Conservation (phyloP, 1,284 basidiomycete species). For the Sporisorium graminicola region DNA sequence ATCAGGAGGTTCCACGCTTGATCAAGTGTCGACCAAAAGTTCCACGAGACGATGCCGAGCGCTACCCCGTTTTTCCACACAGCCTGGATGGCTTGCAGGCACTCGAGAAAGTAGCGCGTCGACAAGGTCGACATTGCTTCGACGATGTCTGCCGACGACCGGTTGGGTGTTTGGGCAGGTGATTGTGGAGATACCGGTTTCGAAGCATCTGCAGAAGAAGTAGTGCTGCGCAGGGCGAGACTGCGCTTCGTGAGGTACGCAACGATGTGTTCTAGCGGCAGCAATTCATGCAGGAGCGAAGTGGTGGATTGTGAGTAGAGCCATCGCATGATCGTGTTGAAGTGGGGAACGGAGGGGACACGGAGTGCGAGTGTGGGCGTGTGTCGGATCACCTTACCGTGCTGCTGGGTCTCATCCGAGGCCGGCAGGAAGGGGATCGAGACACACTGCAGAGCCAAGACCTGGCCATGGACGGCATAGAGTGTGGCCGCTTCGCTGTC, state of each 20-base stretch:
- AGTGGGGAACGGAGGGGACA: conserved; percentile 32
- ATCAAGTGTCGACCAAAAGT: conserved; percentile 44
- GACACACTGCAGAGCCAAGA: conserved; percentile 48
- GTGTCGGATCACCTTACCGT: conserved; percentile 12
- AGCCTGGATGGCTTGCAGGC: conserved; percentile 37
- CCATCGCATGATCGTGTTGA: conserved; percentile 40
- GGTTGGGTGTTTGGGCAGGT: background rate
- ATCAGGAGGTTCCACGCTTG: conserved; percentile 44
- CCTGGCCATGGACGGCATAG: conserved; percentile 36
- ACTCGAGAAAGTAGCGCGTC: conserved; percentile 31
- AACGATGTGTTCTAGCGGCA: conserved; percentile 40
- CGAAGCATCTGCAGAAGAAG: background rate
- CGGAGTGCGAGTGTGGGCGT: conserved; percentile 32
- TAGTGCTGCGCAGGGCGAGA: conserved; percentile 6
- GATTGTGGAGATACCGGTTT: background rate
- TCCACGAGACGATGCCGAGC: conserved; percentile 39
- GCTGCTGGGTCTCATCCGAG: conserved; percentile 2
- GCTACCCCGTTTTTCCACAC: conserved; percentile 55
- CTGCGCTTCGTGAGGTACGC: conserved; percentile 21
- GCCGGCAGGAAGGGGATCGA: conserved; percentile 45
- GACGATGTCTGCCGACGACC: conserved; percentile 24
- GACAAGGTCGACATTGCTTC: conserved; percentile 39
- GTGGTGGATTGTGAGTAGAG: conserved; percentile 41
- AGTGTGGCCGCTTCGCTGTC: conserved; percentile 27
- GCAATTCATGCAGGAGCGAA: conserved; percentile 40